Base-by-base conservation (phyloP, 768 basidiomycete genomes). In the Suillus subaureus region DNA sequence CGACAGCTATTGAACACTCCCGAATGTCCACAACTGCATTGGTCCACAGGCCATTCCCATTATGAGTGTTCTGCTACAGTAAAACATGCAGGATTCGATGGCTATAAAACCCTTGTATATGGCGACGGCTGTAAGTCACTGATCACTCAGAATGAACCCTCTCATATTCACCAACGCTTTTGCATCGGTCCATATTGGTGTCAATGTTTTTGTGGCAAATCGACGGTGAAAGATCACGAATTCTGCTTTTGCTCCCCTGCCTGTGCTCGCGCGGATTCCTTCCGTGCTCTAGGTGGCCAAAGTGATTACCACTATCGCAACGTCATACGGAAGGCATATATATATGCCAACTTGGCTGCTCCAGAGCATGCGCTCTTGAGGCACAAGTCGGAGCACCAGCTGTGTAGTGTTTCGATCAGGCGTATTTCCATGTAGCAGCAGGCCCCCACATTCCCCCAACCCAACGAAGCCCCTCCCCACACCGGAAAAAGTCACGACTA, bases 201-300 rank as follows among this genome's bases (percentile, higher is more conserved):
- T 62, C 11, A 61, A 15, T 76, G 75, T 57, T 71, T 71, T 49
- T 76, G 75, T 21, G 76, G 76, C 21, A 66, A 42, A 21, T 56
- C 52, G 45, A 73, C 75, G 1, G 57, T 68, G 0, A 61, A 70
- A 60, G 68, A 61, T 13, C 75, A 76, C 43, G 75, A 78, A 0
- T 73, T 70, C 57, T 76, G 68, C 68, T 78, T 67, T 56, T 76
- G 75, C 52, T 76, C 75, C 21, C 65, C 64, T 2, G 2, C 61
- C 0, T 76, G 76, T 15, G 76, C 75, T 9, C 75, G 72, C 26
- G 47, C 21, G 16, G 76, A 78, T 28, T 61, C 75, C 26, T 67
- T 76, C 26, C 69, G 70, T 26, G 71, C 76, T 5, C 72, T 77
- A 23, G 69, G 55, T 3, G 63, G 49, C 8, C 49, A 63, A 18